These are phyloP conservation scores for Naganishia sp. DNA, from an alignment of 1,284 basidiomycete species.

Conservation along the genomic window DNA sequence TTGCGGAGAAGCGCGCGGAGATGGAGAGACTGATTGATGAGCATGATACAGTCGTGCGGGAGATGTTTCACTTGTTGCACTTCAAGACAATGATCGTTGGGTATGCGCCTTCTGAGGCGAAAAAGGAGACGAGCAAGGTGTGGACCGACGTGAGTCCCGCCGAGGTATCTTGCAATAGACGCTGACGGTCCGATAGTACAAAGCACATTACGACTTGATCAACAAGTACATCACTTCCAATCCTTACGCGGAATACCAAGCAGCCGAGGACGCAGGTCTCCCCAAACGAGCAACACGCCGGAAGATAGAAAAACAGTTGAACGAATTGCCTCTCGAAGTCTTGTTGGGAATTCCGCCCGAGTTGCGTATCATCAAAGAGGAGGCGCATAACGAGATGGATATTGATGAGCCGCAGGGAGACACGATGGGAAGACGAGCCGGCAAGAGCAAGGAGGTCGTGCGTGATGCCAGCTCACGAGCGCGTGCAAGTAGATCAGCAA, in stretches of 20 bases:
- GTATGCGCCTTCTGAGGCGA: slow-evolving; percentile 70
- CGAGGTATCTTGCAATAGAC: background rate
- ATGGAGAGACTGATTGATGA: slow-evolving; percentile 64
- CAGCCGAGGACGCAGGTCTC: background rate
- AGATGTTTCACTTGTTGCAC: slow-evolving; percentile 80
- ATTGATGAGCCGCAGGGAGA: background rate
- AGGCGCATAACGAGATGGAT: slow-evolving; percentile 1
- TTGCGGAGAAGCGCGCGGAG: slow-evolving; percentile 58
- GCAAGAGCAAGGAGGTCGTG: slow-evolving; percentile 41
- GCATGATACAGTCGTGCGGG: slow-evolving; percentile 76
- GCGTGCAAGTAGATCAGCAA: slow-evolving; percentile 24
- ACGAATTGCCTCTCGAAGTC: slow-evolving; percentile 2
- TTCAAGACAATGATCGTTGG: slow-evolving; percentile 68
- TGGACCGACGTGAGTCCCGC: slow-evolving; percentile 3
- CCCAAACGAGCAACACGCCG: background rate
- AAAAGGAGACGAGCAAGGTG: slow-evolving; percentile 17
- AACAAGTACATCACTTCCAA: background rate
- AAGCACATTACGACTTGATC: slow-evolving; percentile 61
- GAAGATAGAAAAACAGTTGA: slow-evolving; percentile 24
- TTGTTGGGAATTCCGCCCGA: slow-evolving; percentile 40
- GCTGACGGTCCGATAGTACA: slow-evolving; percentile 50
- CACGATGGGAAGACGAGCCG: slow-evolving; percentile 21
- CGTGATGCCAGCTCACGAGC: slow-evolving; percentile 3
- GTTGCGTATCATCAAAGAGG: slow-evolving; percentile 10
- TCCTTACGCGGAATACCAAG: background rate